Conservation (phyloP, 805 yeast species). For the Starmera pachycereana region DNA sequence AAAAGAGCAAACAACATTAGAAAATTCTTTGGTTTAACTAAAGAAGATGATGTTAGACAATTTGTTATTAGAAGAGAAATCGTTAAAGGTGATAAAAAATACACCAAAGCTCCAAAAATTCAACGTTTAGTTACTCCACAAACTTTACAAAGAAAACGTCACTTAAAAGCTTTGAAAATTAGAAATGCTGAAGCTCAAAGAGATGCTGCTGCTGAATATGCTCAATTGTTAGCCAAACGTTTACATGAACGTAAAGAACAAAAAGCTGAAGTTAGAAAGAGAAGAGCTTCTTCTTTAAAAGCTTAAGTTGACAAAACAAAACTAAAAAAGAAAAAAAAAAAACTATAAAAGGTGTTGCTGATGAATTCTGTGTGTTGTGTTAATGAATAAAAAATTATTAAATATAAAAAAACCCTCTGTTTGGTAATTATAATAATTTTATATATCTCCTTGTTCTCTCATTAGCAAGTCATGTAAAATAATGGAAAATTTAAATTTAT, state of each 20-base stretch:
- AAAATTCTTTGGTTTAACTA: constrained; percentile 97
- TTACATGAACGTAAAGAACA: constrained; percentile 97
- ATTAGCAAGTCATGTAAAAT: neutral
- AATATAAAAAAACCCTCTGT: too few relatives aligned
- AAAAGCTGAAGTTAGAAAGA: constrained; percentile 97
- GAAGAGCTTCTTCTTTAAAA: constrained; percentile 99
- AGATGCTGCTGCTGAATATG: constrained; percentile 99
- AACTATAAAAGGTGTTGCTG: too few relatives aligned
- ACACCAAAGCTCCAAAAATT: constrained; percentile 99
- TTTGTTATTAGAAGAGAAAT: constrained; percentile 98
- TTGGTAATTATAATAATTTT: too few relatives aligned
- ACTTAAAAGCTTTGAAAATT: constrained; percentile 85
- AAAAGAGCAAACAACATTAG: constrained; percentile 99
- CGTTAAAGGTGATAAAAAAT: constrained; percentile 95
- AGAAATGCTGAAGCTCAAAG: constrained; percentile 97
- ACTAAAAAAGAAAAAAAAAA: too few relatives aligned
- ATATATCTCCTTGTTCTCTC: too few relatives aligned
- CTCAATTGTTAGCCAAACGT: constrained; percentile 96
- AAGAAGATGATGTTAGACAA: constrained; percentile 77
- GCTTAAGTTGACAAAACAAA: constrained; percentile 47
- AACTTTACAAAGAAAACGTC: constrained; percentile 98
- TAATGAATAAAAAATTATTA: too few relatives aligned
- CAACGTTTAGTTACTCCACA: constrained; percentile 99
- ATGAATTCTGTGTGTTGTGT: too few relatives aligned
- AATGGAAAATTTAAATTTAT: neutral